Evolutionary conservation across 441 rosid species (phyloP).

Genomic region (Croton laevigatus): DNA sequence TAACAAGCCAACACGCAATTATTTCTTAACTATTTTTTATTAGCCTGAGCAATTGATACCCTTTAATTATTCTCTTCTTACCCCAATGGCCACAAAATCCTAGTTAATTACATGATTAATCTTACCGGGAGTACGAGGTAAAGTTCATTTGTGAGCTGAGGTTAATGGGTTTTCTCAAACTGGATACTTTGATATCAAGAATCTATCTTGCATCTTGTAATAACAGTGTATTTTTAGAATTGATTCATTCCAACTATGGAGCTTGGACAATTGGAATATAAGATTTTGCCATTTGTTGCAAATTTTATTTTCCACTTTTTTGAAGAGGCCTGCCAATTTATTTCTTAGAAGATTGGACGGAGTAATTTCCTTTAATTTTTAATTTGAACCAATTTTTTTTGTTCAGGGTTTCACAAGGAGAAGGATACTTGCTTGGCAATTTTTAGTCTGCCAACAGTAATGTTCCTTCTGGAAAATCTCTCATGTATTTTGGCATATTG

Average conservation of each 20-base stretch:
- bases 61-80: no score
- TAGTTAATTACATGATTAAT: no score
- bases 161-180: background rate
- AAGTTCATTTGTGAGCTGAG: no score
- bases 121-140: no score
- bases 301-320: background rate
- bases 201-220: background rate
- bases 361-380: background rate
- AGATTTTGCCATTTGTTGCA: background rate
- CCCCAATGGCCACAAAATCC: no score
- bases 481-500: conserved; percentile 49
- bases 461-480: conserved; percentile 55
- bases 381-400: conserved; percentile 6
- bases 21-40: no score
- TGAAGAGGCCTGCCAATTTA: background rate
- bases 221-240: background rate
- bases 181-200: background rate
- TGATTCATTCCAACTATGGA: background rate
- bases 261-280: background rate
- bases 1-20: no score
- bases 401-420: conserved; percentile 52
- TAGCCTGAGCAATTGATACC: no score
- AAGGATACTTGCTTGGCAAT: conserved; percentile 49
- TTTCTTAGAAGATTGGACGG: background rate
- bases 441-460: conserved; percentile 46